Percentiles rank a stretch among this genome's conserved stretches.
Conservation (phyloP, 306 rosid species). For the Prunus salicina region DNA sequence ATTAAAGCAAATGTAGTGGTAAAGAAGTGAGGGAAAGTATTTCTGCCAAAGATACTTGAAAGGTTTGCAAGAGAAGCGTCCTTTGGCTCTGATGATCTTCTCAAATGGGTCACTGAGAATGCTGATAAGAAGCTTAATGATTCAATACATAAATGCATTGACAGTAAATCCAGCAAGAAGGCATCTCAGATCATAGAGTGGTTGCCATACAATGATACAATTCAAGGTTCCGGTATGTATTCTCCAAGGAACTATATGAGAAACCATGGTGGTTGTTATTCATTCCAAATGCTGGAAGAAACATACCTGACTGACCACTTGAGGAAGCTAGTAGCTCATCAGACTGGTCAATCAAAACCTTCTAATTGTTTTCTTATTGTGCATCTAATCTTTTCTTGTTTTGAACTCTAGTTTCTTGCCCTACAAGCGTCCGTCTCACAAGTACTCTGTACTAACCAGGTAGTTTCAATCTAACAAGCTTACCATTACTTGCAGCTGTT, state of each 20-base stretch:
- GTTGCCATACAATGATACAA: constrained; percentile 77
- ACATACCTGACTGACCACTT: not conserved
- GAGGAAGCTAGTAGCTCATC: not conserved
- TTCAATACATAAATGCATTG: constrained; percentile 69
- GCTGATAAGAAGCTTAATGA: constrained; percentile 73
- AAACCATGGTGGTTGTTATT: constrained; percentile 69
- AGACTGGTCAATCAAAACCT: not conserved
- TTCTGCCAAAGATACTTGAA: constrained; percentile 78
- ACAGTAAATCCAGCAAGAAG: constrained; percentile 51
- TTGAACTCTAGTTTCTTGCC: no score
- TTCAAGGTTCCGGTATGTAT: constrained; percentile 70
- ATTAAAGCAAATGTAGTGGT: constrained; percentile 71
- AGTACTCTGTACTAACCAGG: constrained; percentile 1
- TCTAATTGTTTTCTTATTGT: no score
- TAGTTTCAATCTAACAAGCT: not conserved
- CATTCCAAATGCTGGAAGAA: constrained; percentile 7
- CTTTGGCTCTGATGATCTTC: constrained; percentile 54
- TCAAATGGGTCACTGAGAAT: constrained; percentile 62
- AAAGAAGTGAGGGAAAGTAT: constrained; percentile 70
- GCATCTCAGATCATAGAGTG: constrained; percentile 76
- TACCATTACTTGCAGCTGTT: not conserved
- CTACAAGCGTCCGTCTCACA: not conserved
- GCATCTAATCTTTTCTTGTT: no score
- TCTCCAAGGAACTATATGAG: constrained; percentile 62
- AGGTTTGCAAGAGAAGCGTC: constrained; percentile 71